Base-by-base conservation (phyloP, 1,284 basidiomycete genomes). In the Fomitopsis betulina region DNA sequence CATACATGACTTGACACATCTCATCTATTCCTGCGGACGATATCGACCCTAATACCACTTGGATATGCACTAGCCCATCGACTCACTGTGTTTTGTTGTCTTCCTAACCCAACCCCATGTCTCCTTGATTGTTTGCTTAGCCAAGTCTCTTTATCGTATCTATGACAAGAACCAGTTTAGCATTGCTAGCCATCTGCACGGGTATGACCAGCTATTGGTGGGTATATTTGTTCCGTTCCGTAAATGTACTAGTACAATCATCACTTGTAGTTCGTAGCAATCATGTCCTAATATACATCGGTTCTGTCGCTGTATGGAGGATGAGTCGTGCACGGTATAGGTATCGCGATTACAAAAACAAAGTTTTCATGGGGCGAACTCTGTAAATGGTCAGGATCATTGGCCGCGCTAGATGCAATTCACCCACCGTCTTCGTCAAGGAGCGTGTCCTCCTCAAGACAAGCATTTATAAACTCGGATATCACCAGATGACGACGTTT, bases 401-500 rank as follows among this genome's bases (percentile, higher is more conserved):
- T 9, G 25, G 7, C 13, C 15, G 35, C 21, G 40, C 8, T 33
- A 12, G 8, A 52, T n/a, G 21, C 9, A 15, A 27, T 7, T 5
- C 2, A 49, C 79, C 72, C 62, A 85, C 87, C 87, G 58, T 86
- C 88, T 72, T 95, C 93, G 66, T 93, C 85, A 54, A 94, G 76
- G 40, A 94, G 70, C 0, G 91, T 93, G 50, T 79, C 82, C 69
- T 95, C 91, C 19, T 91, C 91, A 32, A 94, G 66, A 68, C 89
- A 93, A 12, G 86, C 88, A 50, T 81, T 74, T 38, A 96, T 82
- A 71, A 84, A 96, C 56, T 90, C 87, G 1, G 86, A 79, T 52
- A 93, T 76, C 9, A 95, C 82, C 5, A 95, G 79, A 65, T 92
- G 82, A 55, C 91, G 85, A 35, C 85, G 83, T 72, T 91, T 93